Conservation (phyloP, 108 stramenopile genomes). For the Bacterosira constricta region DNA sequence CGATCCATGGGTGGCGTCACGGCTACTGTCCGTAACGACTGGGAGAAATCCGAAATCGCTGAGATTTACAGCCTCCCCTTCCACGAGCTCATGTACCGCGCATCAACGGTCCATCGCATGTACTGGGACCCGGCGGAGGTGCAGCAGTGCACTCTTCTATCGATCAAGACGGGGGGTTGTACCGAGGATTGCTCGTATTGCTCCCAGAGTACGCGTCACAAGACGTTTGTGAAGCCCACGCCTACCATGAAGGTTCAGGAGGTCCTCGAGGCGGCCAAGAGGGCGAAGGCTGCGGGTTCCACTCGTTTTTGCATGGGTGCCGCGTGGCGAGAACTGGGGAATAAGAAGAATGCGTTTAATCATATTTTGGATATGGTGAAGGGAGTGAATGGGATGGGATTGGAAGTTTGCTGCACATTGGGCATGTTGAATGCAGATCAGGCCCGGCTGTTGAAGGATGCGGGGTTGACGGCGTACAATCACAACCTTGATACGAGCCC, state of each 20-base stretch:
- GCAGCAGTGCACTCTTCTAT: slow-evolving; percentile 95
- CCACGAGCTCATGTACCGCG: slow-evolving; percentile 95
- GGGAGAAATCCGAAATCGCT: slow-evolving; percentile 93
- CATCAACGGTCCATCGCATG: slow-evolving; percentile 95
- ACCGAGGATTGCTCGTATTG: slow-evolving; percentile 98
- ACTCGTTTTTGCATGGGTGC: slow-evolving; percentile 99
- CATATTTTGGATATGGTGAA: slow-evolving; percentile 96
- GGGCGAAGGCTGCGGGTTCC: slow-evolving; percentile 96
- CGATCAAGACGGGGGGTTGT: slow-evolving; percentile 98
- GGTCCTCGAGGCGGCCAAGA: slow-evolving; percentile 90
- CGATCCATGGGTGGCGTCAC: slow-evolving; percentile 78
- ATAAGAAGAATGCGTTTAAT: slow-evolving; percentile 97
- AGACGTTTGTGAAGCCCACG: slow-evolving; percentile 98
- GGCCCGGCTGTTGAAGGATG: slow-evolving; percentile 95
- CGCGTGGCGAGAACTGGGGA: slow-evolving; percentile 97
- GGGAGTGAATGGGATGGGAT: slow-evolving; percentile 92
- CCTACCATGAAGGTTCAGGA: slow-evolving; percentile 98
- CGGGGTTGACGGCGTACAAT: slow-evolving; percentile 97
- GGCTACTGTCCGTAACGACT: slow-evolving; percentile 86
- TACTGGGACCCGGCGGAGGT: slow-evolving; percentile 97
- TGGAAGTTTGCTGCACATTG: slow-evolving; percentile 96
- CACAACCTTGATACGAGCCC: slow-evolving; percentile 98
- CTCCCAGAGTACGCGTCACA: slow-evolving; percentile 93
- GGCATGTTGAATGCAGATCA: slow-evolving; percentile 97
- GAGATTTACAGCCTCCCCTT: slow-evolving; percentile 91